Conservation (phyloP, 106 monocot genomes). For the Allium sativum region DNA sequence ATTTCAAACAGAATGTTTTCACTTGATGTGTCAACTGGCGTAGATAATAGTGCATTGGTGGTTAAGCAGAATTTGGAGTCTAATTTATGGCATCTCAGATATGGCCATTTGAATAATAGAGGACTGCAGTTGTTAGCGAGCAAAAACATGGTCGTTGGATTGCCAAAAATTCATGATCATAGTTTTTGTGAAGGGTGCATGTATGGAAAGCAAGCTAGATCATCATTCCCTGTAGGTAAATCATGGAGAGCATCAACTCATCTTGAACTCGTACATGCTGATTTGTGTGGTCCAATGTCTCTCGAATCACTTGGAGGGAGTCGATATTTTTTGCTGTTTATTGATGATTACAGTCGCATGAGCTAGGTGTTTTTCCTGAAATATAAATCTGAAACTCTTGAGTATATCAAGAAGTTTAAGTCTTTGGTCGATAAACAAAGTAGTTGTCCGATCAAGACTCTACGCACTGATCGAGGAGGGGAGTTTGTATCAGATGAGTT, state of each 20-base stretch:
- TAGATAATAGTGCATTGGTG: neutral
- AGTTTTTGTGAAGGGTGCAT: neutral
- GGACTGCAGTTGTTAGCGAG: neutral
- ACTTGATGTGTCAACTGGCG: neutral
- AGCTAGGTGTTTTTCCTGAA: too few species aligned
- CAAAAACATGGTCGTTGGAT: neutral
- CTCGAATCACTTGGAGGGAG: neutral
- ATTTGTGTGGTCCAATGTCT: constrained; percentile 4
- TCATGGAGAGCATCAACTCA: too few species aligned
- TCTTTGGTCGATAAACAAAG: constrained; percentile 1
- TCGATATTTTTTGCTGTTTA: neutral
- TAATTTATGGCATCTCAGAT: constrained; percentile 2
- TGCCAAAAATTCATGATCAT: neutral
- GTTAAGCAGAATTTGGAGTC: neutral
- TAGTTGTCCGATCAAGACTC: neutral
- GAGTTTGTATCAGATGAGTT: neutral
- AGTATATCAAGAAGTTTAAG: neutral
- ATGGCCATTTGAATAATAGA: neutral
- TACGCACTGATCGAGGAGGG: constrained; percentile 3
- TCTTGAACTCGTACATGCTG: constrained; percentile 6
- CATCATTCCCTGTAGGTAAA: neutral
- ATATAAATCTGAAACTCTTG: neutral
- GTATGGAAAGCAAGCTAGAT: neutral
- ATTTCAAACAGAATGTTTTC: neutral
- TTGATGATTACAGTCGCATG: constrained; percentile 2